phyloP scores from a whole-genome alignment of 2,329 filamentous ascomycete species.

The Cytospora piceae region DNA sequence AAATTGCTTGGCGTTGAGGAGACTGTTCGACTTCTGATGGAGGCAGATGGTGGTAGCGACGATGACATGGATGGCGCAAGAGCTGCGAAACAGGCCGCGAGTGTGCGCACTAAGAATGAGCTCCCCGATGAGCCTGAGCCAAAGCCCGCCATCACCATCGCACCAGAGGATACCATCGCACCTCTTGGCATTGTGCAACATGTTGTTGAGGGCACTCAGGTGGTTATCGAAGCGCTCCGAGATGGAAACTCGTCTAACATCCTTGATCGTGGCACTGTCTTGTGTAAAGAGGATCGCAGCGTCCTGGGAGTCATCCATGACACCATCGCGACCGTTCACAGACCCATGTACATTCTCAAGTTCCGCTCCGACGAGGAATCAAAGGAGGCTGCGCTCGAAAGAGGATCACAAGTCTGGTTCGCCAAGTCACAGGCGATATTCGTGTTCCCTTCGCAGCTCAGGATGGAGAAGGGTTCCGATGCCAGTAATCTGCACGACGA shows the following conservation, averaged over 20 bases:
- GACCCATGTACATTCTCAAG: slow-evolving; percentile 82
- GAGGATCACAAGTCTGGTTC: slow-evolving; percentile 77
- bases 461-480: slow-evolving; percentile 82
- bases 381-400: slow-evolving; percentile 65
- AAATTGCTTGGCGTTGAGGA: slow-evolving; percentile 76
- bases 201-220: slow-evolving; percentile 72
- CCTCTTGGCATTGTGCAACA: slow-evolving; percentile 76
- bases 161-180: slow-evolving; percentile 74
- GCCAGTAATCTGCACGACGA: slow-evolving; percentile 96
- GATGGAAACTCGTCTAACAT: slow-evolving; percentile 79
- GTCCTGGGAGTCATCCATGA: slow-evolving; percentile 85
- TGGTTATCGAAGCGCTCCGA: slow-evolving; percentile 77
- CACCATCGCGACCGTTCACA: slow-evolving; percentile 81
- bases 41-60: slow-evolving; percentile 77
- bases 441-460: slow-evolving; percentile 84
- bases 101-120: slow-evolving; percentile 84
- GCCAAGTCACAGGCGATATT: slow-evolving; percentile 77
- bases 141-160: slow-evolving; percentile 80
- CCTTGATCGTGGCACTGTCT: slow-evolving; percentile 79
- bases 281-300: slow-evolving; percentile 75
- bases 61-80: slow-evolving; percentile 66
- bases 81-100: slow-evolving; percentile 47
- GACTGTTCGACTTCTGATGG: slow-evolving; percentile 83
- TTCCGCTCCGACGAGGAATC: slow-evolving; percentile 74
- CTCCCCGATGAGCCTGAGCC: slow-evolving; percentile 63